Evolutionary conservation across 768 basidiomycete genomes (phyloP), one percentile per base, ranked within the genome.

Genomic region (Leccinellum luteum): DNA sequence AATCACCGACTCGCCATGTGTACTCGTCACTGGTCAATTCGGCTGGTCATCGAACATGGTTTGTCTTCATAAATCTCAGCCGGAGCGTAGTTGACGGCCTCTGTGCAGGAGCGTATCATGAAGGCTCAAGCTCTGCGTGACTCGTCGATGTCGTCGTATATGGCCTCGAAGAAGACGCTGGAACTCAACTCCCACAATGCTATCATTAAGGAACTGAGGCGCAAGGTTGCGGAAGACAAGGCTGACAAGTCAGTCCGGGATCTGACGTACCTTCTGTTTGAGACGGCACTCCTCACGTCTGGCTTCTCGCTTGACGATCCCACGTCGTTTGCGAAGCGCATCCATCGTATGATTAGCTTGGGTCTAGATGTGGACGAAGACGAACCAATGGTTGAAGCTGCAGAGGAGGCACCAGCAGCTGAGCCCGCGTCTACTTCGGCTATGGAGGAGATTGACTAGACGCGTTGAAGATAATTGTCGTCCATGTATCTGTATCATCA

Each of bases 11-110:
- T 97, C 94, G 19, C 95, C 94, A 60, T 98, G 89, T 74, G 96
- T 97, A 47, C 87, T 96, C 68, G 94, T 98, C 71, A 98, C 97
- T 58, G 96, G 96, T 56, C 95, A 98, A 75, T 99, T 98, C 77
- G 97, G 96, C 55, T 99, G 96, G 96, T 97, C 94, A 27, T 94
- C 95, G 55, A 98, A 98, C 83, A 98, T 98, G 96, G 90, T 87
- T 61, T 48, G 81, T 74, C 28, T 23, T 15, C 55, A 28, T 44
- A 32, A 14, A 25, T 31, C 9, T 4, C 28, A 4, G 52, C 14
- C 4, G 9, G 21, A 51, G 21, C 21, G 31, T 45, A 14, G 21
- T 32, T 65, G 12, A 66, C 52, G 14, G 28, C 34, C 30, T 19
- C 32, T 35, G 0, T 67, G 44, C 64, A 87, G 85, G 91, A 95